Percentiles rank a stretch among this genome's conserved stretches.
These are phyloP conservation scores for Bipolaris gigantea DNA, from an alignment of 2,329 filamentous ascomycete genomes.

Conservation along the genomic window DNA sequence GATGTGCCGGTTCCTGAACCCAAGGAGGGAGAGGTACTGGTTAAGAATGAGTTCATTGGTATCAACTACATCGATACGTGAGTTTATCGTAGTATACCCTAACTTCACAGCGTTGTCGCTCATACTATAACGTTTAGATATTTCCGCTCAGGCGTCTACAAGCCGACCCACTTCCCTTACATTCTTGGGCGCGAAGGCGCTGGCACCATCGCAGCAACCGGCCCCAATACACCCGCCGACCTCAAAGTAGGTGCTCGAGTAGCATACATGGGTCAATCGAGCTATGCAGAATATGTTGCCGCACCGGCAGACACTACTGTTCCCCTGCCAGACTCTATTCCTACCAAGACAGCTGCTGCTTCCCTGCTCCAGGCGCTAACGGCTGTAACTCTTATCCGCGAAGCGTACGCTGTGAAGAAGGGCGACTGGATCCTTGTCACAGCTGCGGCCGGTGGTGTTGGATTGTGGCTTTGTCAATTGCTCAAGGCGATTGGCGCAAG, in stretches of 20 bases:
- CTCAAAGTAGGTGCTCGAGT: conserved; percentile 70
- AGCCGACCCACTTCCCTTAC: conserved; percentile 67
- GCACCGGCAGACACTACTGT: conserved; percentile 58
- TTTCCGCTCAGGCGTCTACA: conserved; percentile 83
- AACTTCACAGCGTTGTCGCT: not conserved
- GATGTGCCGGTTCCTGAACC: conserved; percentile 71
- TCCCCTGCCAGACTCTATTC: conserved; percentile 65
- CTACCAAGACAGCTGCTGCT: conserved; percentile 66
- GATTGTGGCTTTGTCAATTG: conserved; percentile 72
- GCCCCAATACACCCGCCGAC: conserved; percentile 55
- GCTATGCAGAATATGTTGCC: conserved; percentile 64
- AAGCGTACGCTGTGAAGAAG: conserved; percentile 69
- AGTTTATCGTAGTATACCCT: conserved; percentile 3
- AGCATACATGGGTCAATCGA: conserved; percentile 62
- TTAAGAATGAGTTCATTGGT: conserved; percentile 78
- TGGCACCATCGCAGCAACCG: conserved; percentile 68
- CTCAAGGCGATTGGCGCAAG: conserved; percentile 71
- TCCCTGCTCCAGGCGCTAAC: conserved; percentile 80
- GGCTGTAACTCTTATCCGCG: conserved; percentile 75
- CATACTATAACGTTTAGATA: conserved; percentile 58
- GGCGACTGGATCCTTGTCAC: conserved; percentile 84
- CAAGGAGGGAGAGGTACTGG: conserved; percentile 71
- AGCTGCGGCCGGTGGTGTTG: conserved; percentile 80
- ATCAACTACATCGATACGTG: conserved; percentile 88
- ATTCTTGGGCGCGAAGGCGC: conserved; percentile 79